phyloP scores from a whole-genome alignment of 495 filamentous ascomycete species.

The Podospora australis region DNA sequence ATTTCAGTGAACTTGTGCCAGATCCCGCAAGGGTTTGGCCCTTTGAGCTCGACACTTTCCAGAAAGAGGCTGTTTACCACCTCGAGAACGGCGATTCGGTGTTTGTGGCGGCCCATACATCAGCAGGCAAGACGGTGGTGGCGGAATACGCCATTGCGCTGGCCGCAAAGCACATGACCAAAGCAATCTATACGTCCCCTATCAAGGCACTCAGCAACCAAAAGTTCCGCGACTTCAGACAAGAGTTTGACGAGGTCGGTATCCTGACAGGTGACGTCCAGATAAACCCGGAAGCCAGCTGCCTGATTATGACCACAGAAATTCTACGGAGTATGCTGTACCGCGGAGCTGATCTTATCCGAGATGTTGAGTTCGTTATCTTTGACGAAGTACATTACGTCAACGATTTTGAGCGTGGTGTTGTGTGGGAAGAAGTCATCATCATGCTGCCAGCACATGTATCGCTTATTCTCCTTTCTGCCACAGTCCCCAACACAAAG shows the following conservation, averaged over 20 bases:
- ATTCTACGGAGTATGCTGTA: conserved; percentile 98
- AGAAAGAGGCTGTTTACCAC: conserved; percentile 97
- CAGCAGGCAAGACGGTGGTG: conserved; percentile 95
- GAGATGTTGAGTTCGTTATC: conserved; percentile 97
- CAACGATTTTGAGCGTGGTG: conserved; percentile 93
- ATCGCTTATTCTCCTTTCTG: conserved; percentile 87
- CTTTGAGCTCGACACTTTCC: conserved; percentile 95
- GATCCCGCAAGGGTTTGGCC: conserved; percentile 95
- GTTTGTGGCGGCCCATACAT: conserved; percentile 98
- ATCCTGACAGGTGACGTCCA: conserved; percentile 97
- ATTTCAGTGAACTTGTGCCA: conserved; percentile 88
- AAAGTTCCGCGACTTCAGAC: conserved; percentile 92
- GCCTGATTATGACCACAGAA: conserved; percentile 98
- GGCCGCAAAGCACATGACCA: conserved; percentile 96
- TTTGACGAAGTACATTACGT: conserved; percentile 99
- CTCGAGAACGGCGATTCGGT: conserved; percentile 95
- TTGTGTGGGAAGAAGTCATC: conserved; percentile 99
- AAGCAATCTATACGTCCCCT: conserved; percentile 96
- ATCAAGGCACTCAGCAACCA: conserved; percentile 99
- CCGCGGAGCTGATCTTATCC: conserved; percentile 88
- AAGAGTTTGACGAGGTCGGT: conserved; percentile 87
- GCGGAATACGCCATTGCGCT: conserved; percentile 97
- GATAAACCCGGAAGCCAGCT: conserved; percentile 96
- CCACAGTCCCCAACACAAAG: conserved; percentile 93
- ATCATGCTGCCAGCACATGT: conserved; percentile 99